A percentile compares a stretch with the other conserved stretches of the same genome.
These are phyloP conservation scores for Hirschioporus abietinus DNA, from an alignment of 768 basidiomycete species.

Conservation along the genomic window DNA sequence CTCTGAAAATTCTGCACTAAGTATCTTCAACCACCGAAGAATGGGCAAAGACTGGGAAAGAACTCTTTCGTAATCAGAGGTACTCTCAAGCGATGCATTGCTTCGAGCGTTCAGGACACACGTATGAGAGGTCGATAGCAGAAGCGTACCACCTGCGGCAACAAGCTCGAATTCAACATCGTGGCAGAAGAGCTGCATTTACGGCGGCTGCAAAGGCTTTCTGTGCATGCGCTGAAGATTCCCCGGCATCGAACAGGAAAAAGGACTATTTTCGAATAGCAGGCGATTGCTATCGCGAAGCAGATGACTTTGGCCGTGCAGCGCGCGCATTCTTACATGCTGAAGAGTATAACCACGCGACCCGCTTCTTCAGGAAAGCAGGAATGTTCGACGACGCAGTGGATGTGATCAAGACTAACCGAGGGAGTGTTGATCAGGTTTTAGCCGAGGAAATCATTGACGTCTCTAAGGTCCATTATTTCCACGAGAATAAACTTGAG, in stretches of 20 bases:
- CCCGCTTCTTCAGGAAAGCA: conserved; percentile 42
- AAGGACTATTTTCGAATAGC: conserved; percentile 36
- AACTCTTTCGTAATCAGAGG: conserved; percentile 35
- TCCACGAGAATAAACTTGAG: conserved; percentile 31
- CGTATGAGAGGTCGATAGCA: conserved; percentile 40
- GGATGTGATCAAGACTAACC: conserved; percentile 33
- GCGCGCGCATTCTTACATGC: conserved; percentile 39
- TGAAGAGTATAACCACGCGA: conserved; percentile 38
- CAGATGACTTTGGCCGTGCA: conserved; percentile 35
- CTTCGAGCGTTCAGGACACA: conserved; percentile 41
- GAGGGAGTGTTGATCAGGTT: conserved; percentile 23
- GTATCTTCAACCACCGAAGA: conserved; percentile 45
- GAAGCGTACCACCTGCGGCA: conserved; percentile 51
- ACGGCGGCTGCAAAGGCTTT: conserved; percentile 46
- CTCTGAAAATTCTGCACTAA: not conserved
- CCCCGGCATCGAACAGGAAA: conserved; percentile 24
- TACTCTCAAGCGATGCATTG: conserved; percentile 53
- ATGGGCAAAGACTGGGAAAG: conserved; percentile 36
- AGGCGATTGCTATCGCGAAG: conserved; percentile 42
- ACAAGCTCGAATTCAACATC: conserved; percentile 34
- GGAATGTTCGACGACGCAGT: conserved; percentile 52
- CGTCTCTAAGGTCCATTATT: conserved; percentile 42
- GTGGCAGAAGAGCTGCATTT: conserved; percentile 31
- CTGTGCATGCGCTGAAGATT: conserved; percentile 29
- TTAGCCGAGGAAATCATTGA: conserved; percentile 33